phyloP scores from a whole-genome alignment of 768 basidiomycete genomes.

The Agaricus subrufescens region DNA sequence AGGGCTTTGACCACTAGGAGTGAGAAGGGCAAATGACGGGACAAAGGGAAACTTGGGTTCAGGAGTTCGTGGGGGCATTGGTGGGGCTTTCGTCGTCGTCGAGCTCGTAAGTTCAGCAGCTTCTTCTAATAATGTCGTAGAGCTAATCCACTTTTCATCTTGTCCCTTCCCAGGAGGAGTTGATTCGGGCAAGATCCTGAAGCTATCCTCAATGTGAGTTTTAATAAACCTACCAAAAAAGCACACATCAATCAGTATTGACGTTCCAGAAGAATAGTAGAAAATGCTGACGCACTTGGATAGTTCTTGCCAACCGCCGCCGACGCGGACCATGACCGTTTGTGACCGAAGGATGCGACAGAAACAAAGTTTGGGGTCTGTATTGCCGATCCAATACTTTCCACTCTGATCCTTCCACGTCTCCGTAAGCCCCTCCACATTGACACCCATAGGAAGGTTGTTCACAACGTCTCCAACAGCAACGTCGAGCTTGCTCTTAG shows the following conservation, averaged over 20 bases:
- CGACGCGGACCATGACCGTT: conserved; percentile 95
- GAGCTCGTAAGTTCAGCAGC: conserved; percentile 29
- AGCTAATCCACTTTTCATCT: conserved; percentile 84
- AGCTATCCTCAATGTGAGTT: conserved; percentile 80
- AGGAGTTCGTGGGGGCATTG: conserved; percentile 55
- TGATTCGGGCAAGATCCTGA: conserved; percentile 67
- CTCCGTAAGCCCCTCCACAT: conserved; percentile 73
- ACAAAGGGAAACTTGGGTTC: conserved; percentile 53
- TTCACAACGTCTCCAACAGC: conserved; percentile 93
- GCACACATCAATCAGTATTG: conserved; percentile 1
- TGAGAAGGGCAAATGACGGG: conserved; percentile 66
- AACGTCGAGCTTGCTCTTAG: conserved; percentile 88
- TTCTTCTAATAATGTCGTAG: conserved; percentile 66
- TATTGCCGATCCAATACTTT: conserved; percentile 94
- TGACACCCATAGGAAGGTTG: conserved; percentile 79
- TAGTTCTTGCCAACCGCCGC: conserved; percentile 91
- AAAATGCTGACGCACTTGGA: conserved; percentile 59
- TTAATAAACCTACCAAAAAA: conserved; percentile 65
- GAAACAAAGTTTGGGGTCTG: conserved; percentile 87
- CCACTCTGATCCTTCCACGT: conserved; percentile 92
- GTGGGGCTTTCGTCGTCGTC: conserved; percentile 23
- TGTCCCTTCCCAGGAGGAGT: conserved; percentile 45
- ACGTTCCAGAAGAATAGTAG: conserved; percentile 1
- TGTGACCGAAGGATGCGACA: conserved; percentile 88
- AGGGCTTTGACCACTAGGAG: conserved; percentile 49